phyloP scores from a whole-genome alignment of 805 yeast species.

The Saccharomyces eubayanus region DNA sequence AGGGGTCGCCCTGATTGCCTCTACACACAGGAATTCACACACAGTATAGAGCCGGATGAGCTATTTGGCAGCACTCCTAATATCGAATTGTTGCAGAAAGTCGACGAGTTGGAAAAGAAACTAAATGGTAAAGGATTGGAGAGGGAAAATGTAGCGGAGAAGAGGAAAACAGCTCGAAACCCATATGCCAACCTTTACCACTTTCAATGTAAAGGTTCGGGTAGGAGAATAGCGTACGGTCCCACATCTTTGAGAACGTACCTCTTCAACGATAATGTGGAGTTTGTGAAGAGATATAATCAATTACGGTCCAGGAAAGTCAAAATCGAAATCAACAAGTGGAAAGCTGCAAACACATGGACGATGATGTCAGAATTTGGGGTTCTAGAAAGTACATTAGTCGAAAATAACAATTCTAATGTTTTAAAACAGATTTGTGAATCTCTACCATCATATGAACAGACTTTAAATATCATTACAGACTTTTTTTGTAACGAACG shows the following conservation, averaged over 20 bases:
- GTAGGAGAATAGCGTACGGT: conserved; percentile 23
- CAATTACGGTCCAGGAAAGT: conserved; percentile 22
- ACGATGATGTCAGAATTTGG: not conserved
- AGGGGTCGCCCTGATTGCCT: conserved; percentile 13
- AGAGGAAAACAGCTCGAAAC: conserved; percentile 1
- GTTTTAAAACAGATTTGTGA: conserved; percentile 2
- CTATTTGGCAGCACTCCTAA: conserved; percentile 20
- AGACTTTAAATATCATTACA: conserved; percentile 6
- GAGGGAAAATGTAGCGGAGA: not conserved
- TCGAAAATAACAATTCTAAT: conserved; percentile 2
- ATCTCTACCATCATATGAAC: conserved; percentile 18
- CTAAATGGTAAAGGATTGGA: not conserved
- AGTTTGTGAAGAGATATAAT: conserved; percentile 11
- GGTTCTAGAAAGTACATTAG: conserved; percentile 13
- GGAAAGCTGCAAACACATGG: conserved; percentile 10
- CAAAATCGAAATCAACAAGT: conserved; percentile 17
- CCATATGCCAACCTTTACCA: conserved; percentile 9
- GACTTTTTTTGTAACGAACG: conserved; percentile 14
- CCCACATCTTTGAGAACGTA: conserved; percentile 24
- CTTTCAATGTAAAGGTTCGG: conserved; percentile 15
- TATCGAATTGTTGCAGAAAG: conserved; percentile 15
- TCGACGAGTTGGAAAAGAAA: conserved; percentile 1
- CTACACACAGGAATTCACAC: conserved; percentile 14
- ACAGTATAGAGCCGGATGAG: conserved; percentile 13
- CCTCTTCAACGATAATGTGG: conserved; percentile 11